Evolutionary conservation across 495 filamentous ascomycete species (phyloP).

Genomic region (Aspergillus haitiensis): DNA sequence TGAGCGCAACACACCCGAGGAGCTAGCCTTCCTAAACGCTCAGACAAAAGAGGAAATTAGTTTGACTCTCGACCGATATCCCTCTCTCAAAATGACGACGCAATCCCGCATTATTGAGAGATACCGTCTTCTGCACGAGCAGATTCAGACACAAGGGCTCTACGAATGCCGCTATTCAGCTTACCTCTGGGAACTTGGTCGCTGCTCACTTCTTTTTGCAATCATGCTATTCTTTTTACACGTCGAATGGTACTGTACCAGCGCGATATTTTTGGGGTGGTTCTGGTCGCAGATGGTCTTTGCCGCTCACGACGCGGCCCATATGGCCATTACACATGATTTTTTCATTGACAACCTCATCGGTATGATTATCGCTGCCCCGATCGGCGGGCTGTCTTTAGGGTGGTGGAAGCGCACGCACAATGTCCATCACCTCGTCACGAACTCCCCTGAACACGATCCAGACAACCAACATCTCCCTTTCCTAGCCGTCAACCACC

Average conservation of each 20-base stretch:
- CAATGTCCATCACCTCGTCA: slow-evolving; percentile 98
- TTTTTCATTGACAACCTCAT: slow-evolving; percentile 80
- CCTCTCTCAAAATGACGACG: slow-evolving; percentile 67
- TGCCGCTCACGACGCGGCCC: slow-evolving; percentile 91
- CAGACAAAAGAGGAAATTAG: slow-evolving; percentile 73
- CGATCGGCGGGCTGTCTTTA: slow-evolving; percentile 81
- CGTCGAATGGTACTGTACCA: slow-evolving; percentile 70
- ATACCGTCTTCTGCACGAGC: slow-evolving; percentile 72
- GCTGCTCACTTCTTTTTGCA: slow-evolving; percentile 72
- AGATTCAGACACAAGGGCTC: slow-evolving; percentile 70
- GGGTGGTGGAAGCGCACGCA: slow-evolving; percentile 98
- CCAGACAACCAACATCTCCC: slow-evolving; percentile 97
- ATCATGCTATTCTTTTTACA: slow-evolving; percentile 65
- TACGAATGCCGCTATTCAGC: slow-evolving; percentile 84
- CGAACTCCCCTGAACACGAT: slow-evolving; percentile 94
- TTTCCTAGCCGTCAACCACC: slow-evolving; percentile 88
- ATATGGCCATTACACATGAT: slow-evolving; percentile 94
- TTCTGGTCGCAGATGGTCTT: slow-evolving; percentile 98
- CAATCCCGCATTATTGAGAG: slow-evolving; percentile 77
- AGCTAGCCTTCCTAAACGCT: slow-evolving; percentile 67
- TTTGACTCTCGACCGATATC: slow-evolving; percentile 77
- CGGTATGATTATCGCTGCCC: slow-evolving; percentile 89
- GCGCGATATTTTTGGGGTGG: slow-evolving; percentile 74
- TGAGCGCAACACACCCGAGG: slow-evolving; percentile 30
- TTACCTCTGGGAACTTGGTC: slow-evolving; percentile 71